Evolutionary conservation across 2,329 filamentous ascomycete genomes (phyloP), one percentile per base, ranked within the genome.

Genomic region (Apiospora kogelbergensis): DNA sequence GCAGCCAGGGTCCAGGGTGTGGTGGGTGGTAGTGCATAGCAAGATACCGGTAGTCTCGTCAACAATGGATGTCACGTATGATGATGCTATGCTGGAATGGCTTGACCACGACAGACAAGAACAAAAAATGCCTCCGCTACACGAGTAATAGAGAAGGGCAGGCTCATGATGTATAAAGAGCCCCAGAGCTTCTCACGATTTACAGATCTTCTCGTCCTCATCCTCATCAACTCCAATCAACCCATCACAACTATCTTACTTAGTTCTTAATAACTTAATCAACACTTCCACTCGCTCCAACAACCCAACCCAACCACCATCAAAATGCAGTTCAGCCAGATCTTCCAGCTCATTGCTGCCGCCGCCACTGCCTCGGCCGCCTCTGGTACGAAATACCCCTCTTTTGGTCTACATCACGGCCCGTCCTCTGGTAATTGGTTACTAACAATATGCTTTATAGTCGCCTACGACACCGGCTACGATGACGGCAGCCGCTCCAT

Each of bases 391-490:
- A 9, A 66, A 41, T 5, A 15, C n/a, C 22, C 48, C 6, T 30
- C n/a, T 41, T 11, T 9, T 40, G 20, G 37, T 40, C 24, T 20
- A 45, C 30, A 17, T n/a, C 11, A 53, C 30, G 24, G 17, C 6
- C 17, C 33, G 3, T 68, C 26, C 57, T 40, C 45, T 41, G 7
- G 10, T 10, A 44, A 44, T 5, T n/a, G 17, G 30, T 30, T 65
- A 60, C 69, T 74, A 71, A 76, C 72, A 7, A 4, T 67, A 7
- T 73, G 74, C 33, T 77, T 82, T 66, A 79, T 76, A 79, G 91
- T 94, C 76, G 91, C 90, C 72, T 95, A 90, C 80, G 92, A 95
- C 81, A 81, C 82, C 24, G 89, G 86, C 76, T 96, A 93, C 81
- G 92, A 95, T 76, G 82, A 90, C 71, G 78, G 78, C 63, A 73